These are phyloP conservation scores for Massariosphaeria phaeospora DNA, from an alignment of 495 filamentous ascomycete genomes.

Conservation along the genomic window DNA sequence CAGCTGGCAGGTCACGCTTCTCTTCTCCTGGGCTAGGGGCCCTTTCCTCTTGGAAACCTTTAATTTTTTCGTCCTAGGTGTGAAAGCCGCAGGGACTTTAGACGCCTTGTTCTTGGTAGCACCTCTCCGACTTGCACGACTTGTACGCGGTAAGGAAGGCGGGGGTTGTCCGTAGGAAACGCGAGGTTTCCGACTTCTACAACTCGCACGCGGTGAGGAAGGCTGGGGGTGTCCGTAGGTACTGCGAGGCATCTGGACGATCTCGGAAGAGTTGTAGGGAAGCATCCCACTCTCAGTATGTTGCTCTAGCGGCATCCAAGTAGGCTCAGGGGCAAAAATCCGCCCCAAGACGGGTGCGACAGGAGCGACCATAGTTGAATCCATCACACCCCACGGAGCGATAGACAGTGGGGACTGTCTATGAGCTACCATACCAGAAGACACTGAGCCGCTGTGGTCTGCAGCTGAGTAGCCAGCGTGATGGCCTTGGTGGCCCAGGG, in stretches of 20 bases:
- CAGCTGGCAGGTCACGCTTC: constrained; percentile 12
- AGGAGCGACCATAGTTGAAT: not conserved
- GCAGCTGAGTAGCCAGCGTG: not conserved
- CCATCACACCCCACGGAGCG: constrained; percentile 1
- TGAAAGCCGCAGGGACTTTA: constrained; percentile 15
- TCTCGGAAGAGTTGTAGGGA: not conserved
- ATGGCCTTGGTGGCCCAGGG: not conserved
- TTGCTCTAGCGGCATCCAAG: not conserved
- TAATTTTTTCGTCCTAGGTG: not conserved
- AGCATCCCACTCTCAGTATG: not conserved
- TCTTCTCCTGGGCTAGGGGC: not conserved
- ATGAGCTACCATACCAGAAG: not conserved
- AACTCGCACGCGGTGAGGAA: too few species aligned
- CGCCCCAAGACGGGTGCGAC: not conserved
- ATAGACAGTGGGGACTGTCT: not conserved
- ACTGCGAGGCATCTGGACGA: too few species aligned
- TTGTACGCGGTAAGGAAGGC: not conserved
- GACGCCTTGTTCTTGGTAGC: not conserved
- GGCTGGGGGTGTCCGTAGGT: too few species aligned
- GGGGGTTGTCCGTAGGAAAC: not conserved
- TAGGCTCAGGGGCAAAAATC: not conserved
- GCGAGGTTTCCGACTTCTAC: too few species aligned
- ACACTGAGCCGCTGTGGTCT: not conserved
- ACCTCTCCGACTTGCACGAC: not conserved
- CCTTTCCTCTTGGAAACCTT: constrained; percentile 9